Conservation (phyloP, 208 protist genomes). For the Acanthamoeba lugdunensis region DNA sequence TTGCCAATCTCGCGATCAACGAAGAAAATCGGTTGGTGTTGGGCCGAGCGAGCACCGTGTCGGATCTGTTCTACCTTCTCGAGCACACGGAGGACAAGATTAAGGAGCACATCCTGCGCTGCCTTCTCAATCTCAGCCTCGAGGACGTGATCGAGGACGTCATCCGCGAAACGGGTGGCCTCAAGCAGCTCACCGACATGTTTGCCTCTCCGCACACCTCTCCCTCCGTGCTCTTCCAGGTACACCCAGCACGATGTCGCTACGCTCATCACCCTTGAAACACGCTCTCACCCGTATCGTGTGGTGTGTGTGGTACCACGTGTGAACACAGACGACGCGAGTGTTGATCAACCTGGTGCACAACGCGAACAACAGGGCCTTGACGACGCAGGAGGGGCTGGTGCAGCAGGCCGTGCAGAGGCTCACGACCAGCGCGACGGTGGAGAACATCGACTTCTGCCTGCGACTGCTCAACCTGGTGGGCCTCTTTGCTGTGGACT, state of each 20-base stretch:
- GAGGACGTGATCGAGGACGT: constrained; percentile 45
- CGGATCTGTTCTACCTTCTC: constrained; percentile 50
- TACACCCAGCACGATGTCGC: not conserved
- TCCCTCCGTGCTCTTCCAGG: constrained; percentile 49
- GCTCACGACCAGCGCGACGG: not conserved
- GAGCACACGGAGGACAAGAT: constrained; percentile 33
- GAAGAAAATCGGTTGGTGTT: constrained; percentile 20
- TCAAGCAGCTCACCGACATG: constrained; percentile 41
- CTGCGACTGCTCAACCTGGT: constrained; percentile 52
- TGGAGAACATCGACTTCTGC: constrained; percentile 38
- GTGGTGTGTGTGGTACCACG: no score
- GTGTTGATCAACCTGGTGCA: constrained; percentile 55
- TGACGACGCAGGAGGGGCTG: not conserved
- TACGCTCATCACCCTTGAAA: no score
- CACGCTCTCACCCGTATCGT: not conserved
- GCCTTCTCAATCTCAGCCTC: constrained; percentile 51
- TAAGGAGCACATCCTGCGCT: constrained; percentile 60
- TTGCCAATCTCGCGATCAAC: constrained; percentile 63
- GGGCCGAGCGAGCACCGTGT: constrained; percentile 19
- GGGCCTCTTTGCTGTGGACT: constrained; percentile 56
- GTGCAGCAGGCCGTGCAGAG: constrained; percentile 18
- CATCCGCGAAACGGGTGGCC: constrained; percentile 37
- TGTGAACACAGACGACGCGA: constrained; percentile 8
- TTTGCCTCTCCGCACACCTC: constrained; percentile 11
- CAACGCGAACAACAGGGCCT: constrained; percentile 35